phyloP scores from a whole-genome alignment of 2,329 filamentous ascomycete species.

The Cladosporium sp. region DNA sequence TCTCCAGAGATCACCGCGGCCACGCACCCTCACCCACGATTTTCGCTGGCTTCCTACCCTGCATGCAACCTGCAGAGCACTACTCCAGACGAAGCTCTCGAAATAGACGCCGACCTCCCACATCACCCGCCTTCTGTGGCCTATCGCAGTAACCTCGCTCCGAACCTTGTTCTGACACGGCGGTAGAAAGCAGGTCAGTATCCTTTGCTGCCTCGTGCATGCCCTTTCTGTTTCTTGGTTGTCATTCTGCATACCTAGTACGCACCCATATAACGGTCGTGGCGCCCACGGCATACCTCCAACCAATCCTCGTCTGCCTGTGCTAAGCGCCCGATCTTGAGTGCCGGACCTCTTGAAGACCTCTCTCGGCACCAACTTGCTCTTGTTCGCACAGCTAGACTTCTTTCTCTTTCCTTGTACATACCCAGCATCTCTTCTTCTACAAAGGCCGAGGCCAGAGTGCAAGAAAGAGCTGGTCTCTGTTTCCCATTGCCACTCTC shows the following conservation, averaged over 20 bases:
- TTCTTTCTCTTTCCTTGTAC: slow-evolving; percentile 14
- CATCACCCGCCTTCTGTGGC: slow-evolving; percentile 7
- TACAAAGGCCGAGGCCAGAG: slow-evolving; percentile 7
- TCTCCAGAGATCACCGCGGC: not conserved
- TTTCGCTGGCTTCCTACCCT: not conserved
- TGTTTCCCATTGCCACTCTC: slow-evolving; percentile 22
- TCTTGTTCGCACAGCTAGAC: slow-evolving; percentile 18
- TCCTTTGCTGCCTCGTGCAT: slow-evolving; percentile 9
- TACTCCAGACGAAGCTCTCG: not conserved
- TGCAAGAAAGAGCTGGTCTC: slow-evolving; percentile 31
- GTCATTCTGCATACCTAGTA: slow-evolving; percentile 3
- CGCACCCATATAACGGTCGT: slow-evolving; percentile 6
- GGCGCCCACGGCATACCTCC: slow-evolving; percentile 9
- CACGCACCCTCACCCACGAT: not conserved
- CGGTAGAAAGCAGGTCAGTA: slow-evolving; percentile 13
- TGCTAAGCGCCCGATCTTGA: slow-evolving; percentile 21
- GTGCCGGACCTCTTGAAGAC: slow-evolving; percentile 20
- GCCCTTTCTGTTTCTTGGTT: not conserved
- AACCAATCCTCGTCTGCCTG: slow-evolving; percentile 19
- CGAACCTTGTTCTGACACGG: slow-evolving; percentile 12
- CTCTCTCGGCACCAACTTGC: slow-evolving; percentile 16
- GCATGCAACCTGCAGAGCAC: slow-evolving; percentile 6
- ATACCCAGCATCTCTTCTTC: slow-evolving; percentile 12
- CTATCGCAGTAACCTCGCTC: slow-evolving; percentile 7
- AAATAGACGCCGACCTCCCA: slow-evolving; percentile 9